Conservation (phyloP, 805 yeast genomes). For the Candida insectorum region DNA sequence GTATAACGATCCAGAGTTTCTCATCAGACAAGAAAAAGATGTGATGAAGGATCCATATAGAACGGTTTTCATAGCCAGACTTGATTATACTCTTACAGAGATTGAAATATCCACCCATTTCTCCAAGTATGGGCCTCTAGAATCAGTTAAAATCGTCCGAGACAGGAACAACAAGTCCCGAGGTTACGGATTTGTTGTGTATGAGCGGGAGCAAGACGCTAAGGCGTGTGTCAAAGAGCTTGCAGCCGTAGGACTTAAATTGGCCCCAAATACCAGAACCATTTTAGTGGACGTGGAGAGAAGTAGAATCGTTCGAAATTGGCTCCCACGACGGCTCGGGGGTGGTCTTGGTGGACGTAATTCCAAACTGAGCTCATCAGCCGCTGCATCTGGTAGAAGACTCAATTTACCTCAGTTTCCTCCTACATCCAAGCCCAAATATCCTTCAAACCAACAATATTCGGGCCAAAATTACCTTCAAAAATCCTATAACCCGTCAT, state of each 20-base stretch:
- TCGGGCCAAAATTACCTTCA: background rate
- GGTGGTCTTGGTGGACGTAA: slow-evolving; percentile 93
- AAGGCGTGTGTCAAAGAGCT: slow-evolving; percentile 58
- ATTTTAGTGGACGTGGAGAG: slow-evolving; percentile 72
- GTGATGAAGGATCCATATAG: slow-evolving; percentile 59
- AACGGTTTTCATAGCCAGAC: slow-evolving; percentile 75
- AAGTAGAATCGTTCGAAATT: slow-evolving; percentile 59
- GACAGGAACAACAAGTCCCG: slow-evolving; percentile 48
- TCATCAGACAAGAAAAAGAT: slow-evolving; percentile 25
- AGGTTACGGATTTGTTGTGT: slow-evolving; percentile 85
- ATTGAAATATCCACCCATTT: slow-evolving; percentile 64
- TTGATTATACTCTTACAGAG: slow-evolving; percentile 64
- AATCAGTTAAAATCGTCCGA: slow-evolving; percentile 40
- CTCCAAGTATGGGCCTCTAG: slow-evolving; percentile 67
- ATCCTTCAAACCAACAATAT: background rate
- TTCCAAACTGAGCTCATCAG: slow-evolving; percentile 25
- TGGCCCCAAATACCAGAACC: slow-evolving; percentile 33
- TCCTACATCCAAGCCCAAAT: background rate
- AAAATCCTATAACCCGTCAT: too few species aligned
- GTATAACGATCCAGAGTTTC: slow-evolving; percentile 30
- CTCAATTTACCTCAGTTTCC: slow-evolving; percentile 16
- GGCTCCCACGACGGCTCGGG: slow-evolving; percentile 76
- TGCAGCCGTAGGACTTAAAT: slow-evolving; percentile 39
- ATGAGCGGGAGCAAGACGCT: slow-evolving; percentile 56
- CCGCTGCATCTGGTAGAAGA: slow-evolving; percentile 33